Evolutionary conservation across 345 rosid species (phyloP).

Genomic region (Capsella bursapastoris): DNA sequence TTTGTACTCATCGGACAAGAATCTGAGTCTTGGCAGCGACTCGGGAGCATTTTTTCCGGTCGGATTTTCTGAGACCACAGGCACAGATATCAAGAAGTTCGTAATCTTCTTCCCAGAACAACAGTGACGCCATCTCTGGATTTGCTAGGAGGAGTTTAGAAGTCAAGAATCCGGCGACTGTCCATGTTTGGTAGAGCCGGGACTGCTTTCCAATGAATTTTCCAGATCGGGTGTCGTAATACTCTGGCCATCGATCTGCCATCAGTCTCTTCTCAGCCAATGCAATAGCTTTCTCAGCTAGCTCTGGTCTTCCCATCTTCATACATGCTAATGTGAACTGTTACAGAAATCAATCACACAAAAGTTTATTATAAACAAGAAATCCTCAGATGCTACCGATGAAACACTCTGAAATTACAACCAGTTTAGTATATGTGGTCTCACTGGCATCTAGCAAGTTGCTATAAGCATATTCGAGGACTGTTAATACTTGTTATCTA

Average conservation of each 20-base stretch:
- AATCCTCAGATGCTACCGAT: not conserved
- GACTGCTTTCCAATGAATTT: slow-evolving; percentile 93
- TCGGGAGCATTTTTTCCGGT: slow-evolving; percentile 89
- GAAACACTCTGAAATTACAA: not conserved
- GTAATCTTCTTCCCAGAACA: slow-evolving; percentile 94
- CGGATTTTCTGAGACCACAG: slow-evolving; percentile 79
- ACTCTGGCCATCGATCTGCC: slow-evolving; percentile 88
- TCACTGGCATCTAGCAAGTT: not conserved
- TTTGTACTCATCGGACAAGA: slow-evolving; percentile 56
- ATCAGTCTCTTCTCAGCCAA: slow-evolving; percentile 81
- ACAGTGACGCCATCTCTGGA: slow-evolving; percentile 75
- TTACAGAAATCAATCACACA: slow-evolving; percentile 5
- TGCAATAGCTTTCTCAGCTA: slow-evolving; percentile 82
- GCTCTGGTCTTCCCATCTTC: slow-evolving; percentile 80
- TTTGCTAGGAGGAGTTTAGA: slow-evolving; percentile 80
- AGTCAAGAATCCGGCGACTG: slow-evolving; percentile 85
- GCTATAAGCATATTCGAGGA: not conserved
- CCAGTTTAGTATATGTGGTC: not conserved
- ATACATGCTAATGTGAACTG: slow-evolving; percentile 98
- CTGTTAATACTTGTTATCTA: not conserved
- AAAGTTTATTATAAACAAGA: not conserved
- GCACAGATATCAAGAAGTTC: slow-evolving; percentile 89
- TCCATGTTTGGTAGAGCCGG: slow-evolving; percentile 91
- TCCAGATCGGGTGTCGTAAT: slow-evolving; percentile 85
- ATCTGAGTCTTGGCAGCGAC: slow-evolving; percentile 91